Base-by-base conservation (phyloP, 2,329 filamentous ascomycete species). In the Penicillium freii region DNA sequence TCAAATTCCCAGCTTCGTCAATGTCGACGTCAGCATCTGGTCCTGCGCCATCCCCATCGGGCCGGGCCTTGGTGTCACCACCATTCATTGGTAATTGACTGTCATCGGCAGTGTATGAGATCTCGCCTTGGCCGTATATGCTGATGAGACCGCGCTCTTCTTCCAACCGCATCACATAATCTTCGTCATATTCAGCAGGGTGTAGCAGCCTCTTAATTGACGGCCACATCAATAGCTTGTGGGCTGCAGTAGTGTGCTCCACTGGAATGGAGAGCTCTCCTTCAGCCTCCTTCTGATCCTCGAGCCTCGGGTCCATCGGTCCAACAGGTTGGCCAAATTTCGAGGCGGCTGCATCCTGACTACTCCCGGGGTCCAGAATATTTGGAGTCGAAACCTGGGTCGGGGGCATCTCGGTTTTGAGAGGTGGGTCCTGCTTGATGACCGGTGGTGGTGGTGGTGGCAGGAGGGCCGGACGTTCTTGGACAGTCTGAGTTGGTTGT, bases 201-300 rank as follows among this genome's bases (percentile, higher is more conserved):
- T 74, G 54, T 34, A 90, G 85, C 69, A 97, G 70, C 60, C 81
- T 76, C 69, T 80, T 76, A 54, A 94, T 91, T 0, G 86, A 82
- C 0, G 83, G 83, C 86, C 89, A 92, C 46, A 83, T 81, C 29
- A 97, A 78, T 19, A 97, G 79, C 61, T 92, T 84, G 50, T 94
- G 90, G 1, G 92, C 92, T n/a, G 91, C 85, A 0, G 92, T 97
- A 0, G 91, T 95, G 69, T 97, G 93, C 64, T 96, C 90, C 29
- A 87, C 84, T 0, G 91, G 90, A 55, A 96, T 90, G 1, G 88
- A 84, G 15, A 89, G 83, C 62, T 86, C 82, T 46, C 85, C 86
- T 29, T 73, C 72, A 31, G 75, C 71, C 6, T 69, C 66, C 31
- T 62, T 62, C 21, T 55, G 40, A 23, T 63, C 57, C 15, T 64